Base-by-base conservation (phyloP, 2,329 filamentous ascomycete genomes). In the Ascochyta fabae region DNA sequence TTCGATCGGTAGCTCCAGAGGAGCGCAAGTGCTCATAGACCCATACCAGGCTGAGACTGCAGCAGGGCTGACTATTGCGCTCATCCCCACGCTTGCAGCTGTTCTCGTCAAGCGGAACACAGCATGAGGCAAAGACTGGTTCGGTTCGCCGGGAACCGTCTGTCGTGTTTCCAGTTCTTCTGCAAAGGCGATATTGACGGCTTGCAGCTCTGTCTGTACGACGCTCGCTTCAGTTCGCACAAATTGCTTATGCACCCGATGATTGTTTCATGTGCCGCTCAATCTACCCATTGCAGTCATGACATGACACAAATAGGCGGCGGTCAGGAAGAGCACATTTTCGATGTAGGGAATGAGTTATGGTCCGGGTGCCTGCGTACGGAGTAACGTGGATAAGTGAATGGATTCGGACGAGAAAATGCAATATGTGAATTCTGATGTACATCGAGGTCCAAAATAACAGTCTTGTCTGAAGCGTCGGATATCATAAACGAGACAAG, bases 51-150 rank as follows among this genome's bases (percentile, higher is more conserved):
- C 13, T 2, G 22, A 24, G 48, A n/a, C 19, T 6, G n/a, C 39
- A 42, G 39, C 39, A 42, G 22, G 44, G n/a, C 23, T 26, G 34
- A 24, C 3, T 4, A 8, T 13, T 53, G 43, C 38, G 44, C 44
- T 23, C 27, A 31, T 27, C 39, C 40, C 45, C 44, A 48, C 6
- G 22, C 29, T 13, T 12, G 8, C 29, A 39, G 13, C 39, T 15
- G 16, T 55, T 55, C 16, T 49, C 34, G 46, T 45, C 46, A 16
- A 15, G 15, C 8, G 52, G 49, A 22, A 15, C 46, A 55, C 46
- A 35, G 24, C 52, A 41, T 34, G 40, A 15, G 19, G 27, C 43
- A 27, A 4, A 15, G 16, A 31, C 40, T 38, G 39, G 22, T 40
- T 22, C 51, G 33, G 38, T 39, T 29, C 34, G 6, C 26, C 40